phyloP scores from a whole-genome alignment of 2,329 filamentous ascomycete genomes.

The Clarireedia hainanense region DNA sequence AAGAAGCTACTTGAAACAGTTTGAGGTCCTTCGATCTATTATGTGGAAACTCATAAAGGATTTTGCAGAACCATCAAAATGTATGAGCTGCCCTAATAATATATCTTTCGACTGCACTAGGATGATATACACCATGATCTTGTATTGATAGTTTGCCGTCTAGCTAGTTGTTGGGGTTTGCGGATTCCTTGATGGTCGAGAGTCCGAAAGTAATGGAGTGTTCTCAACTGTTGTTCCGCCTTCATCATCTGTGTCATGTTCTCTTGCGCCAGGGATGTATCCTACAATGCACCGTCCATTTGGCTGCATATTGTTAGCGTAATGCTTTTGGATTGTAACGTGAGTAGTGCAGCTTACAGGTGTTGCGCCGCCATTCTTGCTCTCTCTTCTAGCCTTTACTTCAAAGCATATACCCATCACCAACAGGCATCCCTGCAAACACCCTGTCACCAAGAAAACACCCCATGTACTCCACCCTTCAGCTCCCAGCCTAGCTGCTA shows the following conservation, averaged over 20 bases:
- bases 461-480: conserved; percentile 95
- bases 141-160: neutral
- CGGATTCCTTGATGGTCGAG: neutral
- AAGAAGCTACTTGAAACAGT: no score
- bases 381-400: conserved; percentile 30
- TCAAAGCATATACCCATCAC: conserved; percentile 75
- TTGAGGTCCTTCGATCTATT: no score
- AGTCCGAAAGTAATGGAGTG: conserved; percentile 7
- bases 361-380: conserved; percentile 8
- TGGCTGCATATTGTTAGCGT: conserved; percentile 9
- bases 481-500: conserved; percentile 70
- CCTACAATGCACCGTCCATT: conserved; percentile 12
- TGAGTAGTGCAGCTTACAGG: conserved; percentile 8
- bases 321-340: neutral
- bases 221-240: conserved; percentile 11
- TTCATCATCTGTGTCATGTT: conserved; percentile 15
- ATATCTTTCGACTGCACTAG: no score
- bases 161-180: conserved; percentile 1
- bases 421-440: conserved; percentile 75
- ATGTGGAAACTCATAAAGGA: no score
- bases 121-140: no score
- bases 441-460: conserved; percentile 78
- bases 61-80: no score
- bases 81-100: no score
- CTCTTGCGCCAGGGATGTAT: conserved; percentile 9